Conservation (phyloP, 805 yeast species). For the Brettanomyces nanus region DNA sequence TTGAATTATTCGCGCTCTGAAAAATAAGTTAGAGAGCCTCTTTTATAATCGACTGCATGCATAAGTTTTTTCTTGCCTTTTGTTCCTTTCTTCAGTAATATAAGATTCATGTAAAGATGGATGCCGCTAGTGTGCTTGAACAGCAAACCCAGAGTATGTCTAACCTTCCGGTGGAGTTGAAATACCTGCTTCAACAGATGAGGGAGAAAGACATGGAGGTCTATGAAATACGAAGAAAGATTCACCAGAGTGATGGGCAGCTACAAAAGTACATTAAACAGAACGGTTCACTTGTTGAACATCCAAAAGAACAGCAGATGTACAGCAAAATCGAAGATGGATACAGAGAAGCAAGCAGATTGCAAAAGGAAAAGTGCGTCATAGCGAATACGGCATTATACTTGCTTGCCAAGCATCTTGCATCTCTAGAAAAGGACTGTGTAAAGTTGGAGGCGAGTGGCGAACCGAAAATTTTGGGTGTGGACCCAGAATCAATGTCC, state of each 20-base stretch:
- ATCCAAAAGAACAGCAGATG: conserved; percentile 70
- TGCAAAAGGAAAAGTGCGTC: conserved; percentile 73
- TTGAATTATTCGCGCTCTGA: too few species aligned
- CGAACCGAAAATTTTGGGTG: conserved; percentile 29
- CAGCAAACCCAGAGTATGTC: conserved; percentile 57
- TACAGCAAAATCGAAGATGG: conserved; percentile 63
- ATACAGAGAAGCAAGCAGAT: conserved; percentile 43
- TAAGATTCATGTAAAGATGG: too few species aligned
- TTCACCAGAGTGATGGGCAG: conserved; percentile 66
- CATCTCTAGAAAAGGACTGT: conserved; percentile 66
- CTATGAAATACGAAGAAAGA: conserved; percentile 57
- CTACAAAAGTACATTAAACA: conserved; percentile 76
- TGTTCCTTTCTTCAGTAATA: too few species aligned
- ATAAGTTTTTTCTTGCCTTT: not conserved
- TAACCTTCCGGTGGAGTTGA: conserved; percentile 82
- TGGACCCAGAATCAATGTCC: conserved; percentile 9
- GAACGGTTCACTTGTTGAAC: conserved; percentile 71
- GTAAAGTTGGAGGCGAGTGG: conserved; percentile 74
- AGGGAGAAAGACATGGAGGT: conserved; percentile 58
- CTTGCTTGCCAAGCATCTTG: conserved; percentile 66
- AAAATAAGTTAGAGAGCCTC: too few species aligned
- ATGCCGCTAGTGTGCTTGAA: conserved; percentile 78
- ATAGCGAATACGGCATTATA: conserved; percentile 80
- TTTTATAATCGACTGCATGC: too few species aligned
- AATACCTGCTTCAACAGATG: conserved; percentile 72